Base-by-base conservation (phyloP, 208 protist species). In the Trypanosoma vivax region DNA sequence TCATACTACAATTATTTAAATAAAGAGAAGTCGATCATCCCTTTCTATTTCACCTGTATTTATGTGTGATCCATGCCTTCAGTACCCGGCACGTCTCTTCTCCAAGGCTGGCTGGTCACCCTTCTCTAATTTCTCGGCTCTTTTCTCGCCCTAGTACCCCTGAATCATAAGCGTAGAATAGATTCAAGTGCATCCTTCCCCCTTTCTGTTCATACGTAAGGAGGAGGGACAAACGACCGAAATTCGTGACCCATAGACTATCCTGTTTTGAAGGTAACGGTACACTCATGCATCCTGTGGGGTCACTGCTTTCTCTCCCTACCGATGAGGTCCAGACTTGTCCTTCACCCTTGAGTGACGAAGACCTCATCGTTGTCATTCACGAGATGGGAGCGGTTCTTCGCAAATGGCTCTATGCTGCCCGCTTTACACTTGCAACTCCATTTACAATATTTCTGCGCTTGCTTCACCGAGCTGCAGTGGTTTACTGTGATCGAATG, bases 351-450 rank as follows among this genome's bases (percentile, higher is more conserved):
- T 21, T 83, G 13, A 40, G 28, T n/a, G 25, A 31, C 5, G 30
- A 66, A 7, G 77, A 83, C 46, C 65, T 79, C 9, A 61, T 25
- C 11, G 24, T 65, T 16, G 51, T 88, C 25, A n/a, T 66, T 16
- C 25, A 9, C 16, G 47, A 83, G 23, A 58, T 88, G n/a, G 65
- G 80, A 31, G 64, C 54, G 1, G 67, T 91, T 30, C 43, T 88
- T 21, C 65, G 66, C 16, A 88, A 84, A 38, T 91, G 70, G 27
- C 68, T 88, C 25, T 91, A 84, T 45, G 77, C 76, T 29, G 50
- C 79, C 2, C 67, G 79, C 1, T 65, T 71, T 16, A 54, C 57
- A 21, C 63, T 83, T 18, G 47, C 70, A 7, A 14, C 28, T 18
- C 71, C 73, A 1, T 73, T 91, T 18, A 71, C 76, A 29, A 58